These are phyloP conservation scores for Acrocalymma vagum DNA, from an alignment of 2,329 filamentous ascomycete genomes.

Conservation along the genomic window DNA sequence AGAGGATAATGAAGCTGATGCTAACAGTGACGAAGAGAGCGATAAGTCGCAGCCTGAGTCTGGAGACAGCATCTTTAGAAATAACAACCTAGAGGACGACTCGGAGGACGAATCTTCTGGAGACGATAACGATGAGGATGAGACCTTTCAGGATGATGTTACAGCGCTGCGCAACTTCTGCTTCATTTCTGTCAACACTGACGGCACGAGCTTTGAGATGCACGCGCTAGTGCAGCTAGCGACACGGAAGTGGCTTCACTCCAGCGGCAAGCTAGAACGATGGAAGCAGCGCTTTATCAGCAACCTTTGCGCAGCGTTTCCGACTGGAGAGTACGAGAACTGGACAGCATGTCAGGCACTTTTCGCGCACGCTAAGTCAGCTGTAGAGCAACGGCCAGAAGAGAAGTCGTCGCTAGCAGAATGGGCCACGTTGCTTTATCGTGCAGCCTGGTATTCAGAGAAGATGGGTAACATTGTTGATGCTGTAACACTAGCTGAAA, in stretches of 20 bases:
- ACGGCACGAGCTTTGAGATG: constrained; percentile 8
- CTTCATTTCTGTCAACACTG: constrained; percentile 13
- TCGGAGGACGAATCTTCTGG: background rate
- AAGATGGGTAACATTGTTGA: constrained; percentile 5
- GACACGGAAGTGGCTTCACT: constrained; percentile 13
- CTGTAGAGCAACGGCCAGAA: constrained; percentile 8
- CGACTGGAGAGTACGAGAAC: constrained; percentile 16
- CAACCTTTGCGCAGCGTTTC: constrained; percentile 11
- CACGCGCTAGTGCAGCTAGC: constrained; percentile 20
- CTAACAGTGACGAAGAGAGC: too few species aligned
- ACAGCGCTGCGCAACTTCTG: constrained; percentile 17
- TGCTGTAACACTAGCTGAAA: constrained; percentile 3
- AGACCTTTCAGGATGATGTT: constrained; percentile 17
- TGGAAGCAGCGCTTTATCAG: constrained; percentile 14
- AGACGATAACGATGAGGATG: constrained; percentile 7
- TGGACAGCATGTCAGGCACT: constrained; percentile 15
- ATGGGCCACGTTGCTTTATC: constrained; percentile 16
- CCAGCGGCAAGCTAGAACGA: constrained; percentile 5
- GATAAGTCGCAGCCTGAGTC: too few species aligned
- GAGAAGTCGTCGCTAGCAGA: constrained; percentile 5
- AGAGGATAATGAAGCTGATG: constrained; percentile 1
- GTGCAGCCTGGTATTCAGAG: constrained; percentile 19
- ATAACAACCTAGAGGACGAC: too few species aligned
- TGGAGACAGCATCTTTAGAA: too few species aligned
- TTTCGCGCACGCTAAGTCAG: constrained; percentile 13